Conservation (phyloP, 1,284 basidiomycete genomes). For the Boletus holoroseus region DNA sequence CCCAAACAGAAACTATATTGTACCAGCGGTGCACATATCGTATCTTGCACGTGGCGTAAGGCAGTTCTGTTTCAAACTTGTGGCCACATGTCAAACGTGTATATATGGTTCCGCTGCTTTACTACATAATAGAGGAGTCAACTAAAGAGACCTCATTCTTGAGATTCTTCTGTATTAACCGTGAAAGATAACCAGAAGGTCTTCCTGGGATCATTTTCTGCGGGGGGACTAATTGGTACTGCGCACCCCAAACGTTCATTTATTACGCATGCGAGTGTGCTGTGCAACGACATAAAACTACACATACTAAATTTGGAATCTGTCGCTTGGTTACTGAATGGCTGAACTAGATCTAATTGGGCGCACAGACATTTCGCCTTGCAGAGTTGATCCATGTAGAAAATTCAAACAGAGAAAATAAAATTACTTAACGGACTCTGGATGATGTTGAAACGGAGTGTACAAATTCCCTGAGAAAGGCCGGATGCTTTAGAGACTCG, state of each 20-base stretch:
- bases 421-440: neutral
- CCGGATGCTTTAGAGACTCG: neutral
- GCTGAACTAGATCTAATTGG: neutral
- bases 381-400: neutral
- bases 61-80: too few relatives aligned
- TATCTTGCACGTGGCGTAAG: too few relatives aligned
- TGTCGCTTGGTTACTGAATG: constrained; percentile 1
- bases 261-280: too few relatives aligned
- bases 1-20: too few relatives aligned
- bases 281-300: constrained; percentile 19
- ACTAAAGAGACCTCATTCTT: neutral
- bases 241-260: too few relatives aligned
- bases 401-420: neutral
- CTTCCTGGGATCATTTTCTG: neutral
- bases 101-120: too few relatives aligned
- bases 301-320: constrained; percentile 31
- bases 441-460: neutral
- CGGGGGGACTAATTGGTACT: too few relatives aligned
- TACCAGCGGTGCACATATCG: too few relatives aligned
- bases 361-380: neutral
- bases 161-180: neutral
- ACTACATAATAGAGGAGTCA: too few relatives aligned
- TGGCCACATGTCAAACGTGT: too few relatives aligned
- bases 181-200: neutral
- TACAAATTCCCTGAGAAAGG: neutral